phyloP scores from a whole-genome alignment of 345 rosid species.

The Populus euphratica region DNA sequence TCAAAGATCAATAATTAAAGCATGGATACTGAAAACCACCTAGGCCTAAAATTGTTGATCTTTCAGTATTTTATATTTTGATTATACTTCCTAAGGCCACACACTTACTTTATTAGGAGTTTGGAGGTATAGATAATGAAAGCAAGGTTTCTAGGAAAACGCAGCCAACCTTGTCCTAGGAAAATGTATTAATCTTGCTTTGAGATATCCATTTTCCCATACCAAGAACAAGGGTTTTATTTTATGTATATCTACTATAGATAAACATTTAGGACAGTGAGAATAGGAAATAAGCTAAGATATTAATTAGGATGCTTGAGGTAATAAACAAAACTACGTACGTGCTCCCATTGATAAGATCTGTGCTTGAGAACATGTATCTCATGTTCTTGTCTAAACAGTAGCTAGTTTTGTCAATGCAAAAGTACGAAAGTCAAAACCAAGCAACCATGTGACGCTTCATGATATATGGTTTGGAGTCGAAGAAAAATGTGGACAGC shows the following conservation, averaged over 20 bases:
- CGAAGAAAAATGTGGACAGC: conserved; percentile 17
- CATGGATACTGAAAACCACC: too few relatives aligned
- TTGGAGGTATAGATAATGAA: neutral
- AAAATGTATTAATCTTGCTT: neutral
- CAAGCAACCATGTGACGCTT: conserved; percentile 30
- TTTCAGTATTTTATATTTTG: too few relatives aligned
- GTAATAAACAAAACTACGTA: neutral
- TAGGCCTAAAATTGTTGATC: too few relatives aligned
- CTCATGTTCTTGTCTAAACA: neutral
- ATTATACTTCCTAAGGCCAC: neutral
- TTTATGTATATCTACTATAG: neutral
- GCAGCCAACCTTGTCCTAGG: neutral
- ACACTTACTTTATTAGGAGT: neutral
- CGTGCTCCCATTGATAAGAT: neutral
- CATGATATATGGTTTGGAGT: conserved; percentile 17
- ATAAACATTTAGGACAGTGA: too few relatives aligned
- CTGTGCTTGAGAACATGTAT: neutral
- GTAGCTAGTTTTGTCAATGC: neutral
- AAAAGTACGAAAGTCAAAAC: neutral
- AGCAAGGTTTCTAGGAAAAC: neutral
- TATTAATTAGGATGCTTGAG: neutral
- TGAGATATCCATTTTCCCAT: too few relatives aligned
- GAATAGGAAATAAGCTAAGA: neutral
- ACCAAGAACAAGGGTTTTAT: neutral
- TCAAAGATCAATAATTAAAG: neutral